A percentile compares a stretch with the other conserved stretches of the same genome.
Conservation (phyloP, 2,329 filamentous ascomycete genomes). For the Periconia sp. region DNA sequence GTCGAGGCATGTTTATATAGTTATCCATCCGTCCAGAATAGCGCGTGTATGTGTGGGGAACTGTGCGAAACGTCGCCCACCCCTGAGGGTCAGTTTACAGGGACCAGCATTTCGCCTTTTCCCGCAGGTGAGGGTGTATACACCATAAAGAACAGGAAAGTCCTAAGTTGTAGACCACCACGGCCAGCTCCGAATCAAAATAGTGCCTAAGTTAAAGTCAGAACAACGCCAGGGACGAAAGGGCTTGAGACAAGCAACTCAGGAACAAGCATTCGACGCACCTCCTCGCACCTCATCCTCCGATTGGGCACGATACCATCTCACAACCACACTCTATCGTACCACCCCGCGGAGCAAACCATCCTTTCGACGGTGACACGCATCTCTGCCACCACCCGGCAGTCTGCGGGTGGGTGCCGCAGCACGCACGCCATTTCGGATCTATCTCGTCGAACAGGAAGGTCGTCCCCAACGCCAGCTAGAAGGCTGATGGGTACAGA, state of each 20-base stretch:
- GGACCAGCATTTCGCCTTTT: not conserved
- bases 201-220: not conserved
- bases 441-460: not conserved
- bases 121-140: not conserved
- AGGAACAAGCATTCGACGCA: not conserved
- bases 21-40: not conserved
- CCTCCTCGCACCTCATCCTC: not conserved
- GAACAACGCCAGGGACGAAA: too few species aligned
- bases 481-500: not conserved
- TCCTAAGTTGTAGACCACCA: not conserved
- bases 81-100: not conserved
- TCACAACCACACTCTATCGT: too few species aligned
- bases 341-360: not conserved
- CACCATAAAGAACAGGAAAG: not conserved
- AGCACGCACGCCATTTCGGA: not conserved
- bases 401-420: not conserved
- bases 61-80: not conserved
- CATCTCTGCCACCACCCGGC: not conserved
- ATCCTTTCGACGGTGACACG: not conserved
- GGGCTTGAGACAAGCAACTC: not conserved
- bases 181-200: not conserved
- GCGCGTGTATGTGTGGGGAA: not conserved
- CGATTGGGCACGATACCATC: not conserved
- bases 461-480: not conserved
- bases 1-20: not conserved